Evolutionary conservation across 2,329 filamentous ascomycete genomes (phyloP).

Genomic region (Madurella fahalii): DNA sequence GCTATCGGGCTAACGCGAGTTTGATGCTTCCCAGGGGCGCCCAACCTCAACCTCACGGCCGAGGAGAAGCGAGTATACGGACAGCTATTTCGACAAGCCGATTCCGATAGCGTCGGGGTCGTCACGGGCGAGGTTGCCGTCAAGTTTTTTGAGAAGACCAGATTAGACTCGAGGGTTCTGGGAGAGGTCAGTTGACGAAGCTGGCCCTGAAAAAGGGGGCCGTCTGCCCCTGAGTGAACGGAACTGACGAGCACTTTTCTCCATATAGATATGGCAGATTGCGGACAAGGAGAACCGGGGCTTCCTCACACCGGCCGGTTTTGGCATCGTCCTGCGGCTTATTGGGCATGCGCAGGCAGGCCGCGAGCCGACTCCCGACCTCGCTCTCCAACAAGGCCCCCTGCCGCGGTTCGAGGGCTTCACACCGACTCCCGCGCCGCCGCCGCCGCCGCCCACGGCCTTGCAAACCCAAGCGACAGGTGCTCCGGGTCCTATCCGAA

Average conservation of each 20-base stretch:
- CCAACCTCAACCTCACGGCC: conserved; percentile 77
- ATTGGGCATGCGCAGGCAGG: conserved; percentile 94
- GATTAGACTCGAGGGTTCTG: conserved; percentile 76
- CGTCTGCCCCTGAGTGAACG: neutral
- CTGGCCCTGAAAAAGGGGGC: neutral
- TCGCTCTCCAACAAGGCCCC: conserved; percentile 83
- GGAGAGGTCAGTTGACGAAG: conserved; percentile 66
- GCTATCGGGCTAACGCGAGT: conserved; percentile 8
- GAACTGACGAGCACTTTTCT: conserved; percentile 26
- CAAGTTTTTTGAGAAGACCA: conserved; percentile 96
- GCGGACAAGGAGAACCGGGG: conserved; percentile 95
- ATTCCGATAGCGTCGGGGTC: conserved; percentile 85
- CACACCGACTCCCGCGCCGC: conserved; percentile 33
- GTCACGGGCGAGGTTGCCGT: conserved; percentile 95
- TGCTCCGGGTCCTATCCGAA: conserved; percentile 67
- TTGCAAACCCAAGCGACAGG: conserved; percentile 56
- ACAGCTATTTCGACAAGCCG: conserved; percentile 88
- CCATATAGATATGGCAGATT: conserved; percentile 92
- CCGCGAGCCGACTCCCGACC: conserved; percentile 71
- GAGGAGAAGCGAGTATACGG: conserved; percentile 94
- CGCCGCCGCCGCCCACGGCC: conserved; percentile 42
- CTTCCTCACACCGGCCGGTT: conserved; percentile 86
- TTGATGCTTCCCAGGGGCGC: conserved; percentile 40
- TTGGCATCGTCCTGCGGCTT: conserved; percentile 85
- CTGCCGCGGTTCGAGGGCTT: conserved; percentile 88